Percentiles rank a stretch among this genome's conserved stretches.
These are phyloP conservation scores for Agaricus sinodeliciosus DNA, from an alignment of 768 basidiomycete species.

Conservation along the genomic window DNA sequence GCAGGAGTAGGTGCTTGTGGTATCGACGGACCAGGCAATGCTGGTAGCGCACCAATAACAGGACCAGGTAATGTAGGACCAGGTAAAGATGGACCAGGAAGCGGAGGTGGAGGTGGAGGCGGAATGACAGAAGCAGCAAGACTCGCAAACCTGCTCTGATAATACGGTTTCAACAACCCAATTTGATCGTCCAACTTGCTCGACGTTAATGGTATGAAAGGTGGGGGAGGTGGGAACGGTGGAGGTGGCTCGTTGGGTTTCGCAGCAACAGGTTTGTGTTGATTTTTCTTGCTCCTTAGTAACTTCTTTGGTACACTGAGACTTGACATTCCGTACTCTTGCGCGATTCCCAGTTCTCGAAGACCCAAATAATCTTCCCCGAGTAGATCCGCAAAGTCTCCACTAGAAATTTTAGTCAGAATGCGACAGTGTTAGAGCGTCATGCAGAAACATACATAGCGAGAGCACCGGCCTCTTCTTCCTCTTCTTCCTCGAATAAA, in stretches of 20 bases:
- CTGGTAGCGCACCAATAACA: not conserved
- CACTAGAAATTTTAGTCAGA: slow-evolving; percentile 33
- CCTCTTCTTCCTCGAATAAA: slow-evolving; percentile 44
- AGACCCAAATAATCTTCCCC: slow-evolving; percentile 94
- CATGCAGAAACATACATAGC: slow-evolving; percentile 24
- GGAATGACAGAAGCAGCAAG: slow-evolving; percentile 24
- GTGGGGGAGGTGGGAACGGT: slow-evolving; percentile 80
- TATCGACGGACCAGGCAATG: not conserved
- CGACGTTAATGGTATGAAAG: slow-evolving; percentile 67
- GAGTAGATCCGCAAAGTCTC: slow-evolving; percentile 80
- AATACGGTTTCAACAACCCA: slow-evolving; percentile 77
- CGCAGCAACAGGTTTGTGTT: slow-evolving; percentile 35
- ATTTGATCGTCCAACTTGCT: slow-evolving; percentile 72
- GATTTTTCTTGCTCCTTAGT: slow-evolving; percentile 55
- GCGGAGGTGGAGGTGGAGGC: slow-evolving; percentile 10
- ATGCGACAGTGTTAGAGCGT: not conserved
- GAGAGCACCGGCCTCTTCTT: slow-evolving; percentile 34
- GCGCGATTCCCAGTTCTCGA: slow-evolving; percentile 80
- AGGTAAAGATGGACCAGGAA: slow-evolving; percentile 12
- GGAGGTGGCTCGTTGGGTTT: slow-evolving; percentile 71
- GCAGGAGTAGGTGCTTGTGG: slow-evolving; percentile 7
- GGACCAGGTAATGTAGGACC: slow-evolving; percentile 13
- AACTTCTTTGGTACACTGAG: slow-evolving; percentile 75
- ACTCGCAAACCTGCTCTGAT: slow-evolving; percentile 46
- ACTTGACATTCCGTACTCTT: slow-evolving; percentile 73